Evolutionary conservation across 2,329 filamentous ascomycete species (phyloP), one percentile per base, ranked within the genome.

Genomic region (Cercospora sojina): DNA sequence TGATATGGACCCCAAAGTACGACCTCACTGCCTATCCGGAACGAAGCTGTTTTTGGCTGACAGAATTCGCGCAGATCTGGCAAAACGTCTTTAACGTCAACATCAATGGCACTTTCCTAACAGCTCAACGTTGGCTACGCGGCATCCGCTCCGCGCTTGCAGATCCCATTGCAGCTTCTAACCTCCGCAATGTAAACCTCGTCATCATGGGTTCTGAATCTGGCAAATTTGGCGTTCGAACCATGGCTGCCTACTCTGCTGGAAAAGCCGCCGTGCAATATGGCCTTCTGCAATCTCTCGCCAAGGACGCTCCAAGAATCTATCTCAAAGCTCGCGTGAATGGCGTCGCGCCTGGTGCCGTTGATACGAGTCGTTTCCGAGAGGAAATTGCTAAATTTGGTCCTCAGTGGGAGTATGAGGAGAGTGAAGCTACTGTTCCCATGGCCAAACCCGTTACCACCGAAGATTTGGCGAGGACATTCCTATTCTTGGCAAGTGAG

Each of bases 141-240:
- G 77, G 78, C 3, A 72, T 83, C 38, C 72, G 73, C 10, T 65
- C 71, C 27, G 72, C 72, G 29, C 68, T 72, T 27, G 64, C 66
- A 29, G 59, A 71, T 25, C 62, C 65, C 1, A 63, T 57, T 18
- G 49, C 60, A 20, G 60, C 60, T 0, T 43, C 60, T 3, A 59
- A 65, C 16, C 53, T 71, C 16, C 53, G 57, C 29, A 82, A 83
- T 70, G 76, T 81, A 12, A 75, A 76, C 29, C 71, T 83, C 43
- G 75, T 83, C 23, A 77, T 84, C 35, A 79, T 84, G 61, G 82
- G 82, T 10, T 80, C 77, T 61, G 81, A 83, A 70, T 79, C 79
- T 57, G 81, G 81, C 1, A 73, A 76, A 57, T 82, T 82, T 69
- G 82, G 81, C 6, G 80, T 81, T 47, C 67, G 78, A n/a, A 74